These are phyloP conservation scores for Dactylellina sp. DNA, from an alignment of 2,329 filamentous ascomycete genomes.

Conservation along the genomic window DNA sequence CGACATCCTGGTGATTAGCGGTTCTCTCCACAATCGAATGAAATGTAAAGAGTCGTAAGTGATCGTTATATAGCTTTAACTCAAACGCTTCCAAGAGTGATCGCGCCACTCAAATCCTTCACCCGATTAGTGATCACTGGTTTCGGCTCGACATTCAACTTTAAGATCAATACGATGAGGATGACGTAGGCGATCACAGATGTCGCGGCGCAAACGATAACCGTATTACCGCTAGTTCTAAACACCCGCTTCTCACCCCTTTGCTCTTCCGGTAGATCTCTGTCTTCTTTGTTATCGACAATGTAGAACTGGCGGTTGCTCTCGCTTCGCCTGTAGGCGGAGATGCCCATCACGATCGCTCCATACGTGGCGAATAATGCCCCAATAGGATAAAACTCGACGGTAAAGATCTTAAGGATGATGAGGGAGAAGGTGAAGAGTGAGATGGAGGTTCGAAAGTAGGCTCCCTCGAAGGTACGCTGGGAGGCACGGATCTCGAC, in stretches of 20 bases:
- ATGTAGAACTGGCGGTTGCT: constrained; percentile 92
- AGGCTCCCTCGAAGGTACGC: constrained; percentile 95
- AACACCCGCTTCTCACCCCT: constrained; percentile 42
- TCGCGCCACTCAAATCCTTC: constrained; percentile 22
- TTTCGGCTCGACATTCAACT: constrained; percentile 38
- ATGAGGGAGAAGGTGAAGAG: constrained; percentile 96
- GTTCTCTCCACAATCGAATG: too few relatives aligned
- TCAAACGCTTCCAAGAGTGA: constrained; percentile 4
- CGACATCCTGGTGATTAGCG: too few relatives aligned
- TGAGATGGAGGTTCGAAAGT: constrained; percentile 90
- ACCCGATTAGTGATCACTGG: neutral
- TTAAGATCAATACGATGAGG: constrained; percentile 28
- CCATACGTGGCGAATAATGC: constrained; percentile 95
- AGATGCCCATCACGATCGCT: constrained; percentile 82
- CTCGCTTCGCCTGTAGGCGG: constrained; percentile 86
- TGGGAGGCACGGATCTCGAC: constrained; percentile 95
- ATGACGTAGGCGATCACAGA: constrained; percentile 33
- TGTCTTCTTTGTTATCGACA: constrained; percentile 53
- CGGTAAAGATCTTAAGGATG: constrained; percentile 94
- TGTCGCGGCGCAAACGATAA: constrained; percentile 49
- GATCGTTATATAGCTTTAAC: too few relatives aligned
- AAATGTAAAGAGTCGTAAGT: too few relatives aligned
- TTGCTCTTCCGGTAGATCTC: constrained; percentile 31
- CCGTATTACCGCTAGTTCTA: constrained; percentile 52
- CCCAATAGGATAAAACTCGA: constrained; percentile 97